Evolutionary conservation across 257 asterid species (phyloP), one percentile per base, ranked within the genome.

Genomic region (Asclepias syriaca): DNA sequence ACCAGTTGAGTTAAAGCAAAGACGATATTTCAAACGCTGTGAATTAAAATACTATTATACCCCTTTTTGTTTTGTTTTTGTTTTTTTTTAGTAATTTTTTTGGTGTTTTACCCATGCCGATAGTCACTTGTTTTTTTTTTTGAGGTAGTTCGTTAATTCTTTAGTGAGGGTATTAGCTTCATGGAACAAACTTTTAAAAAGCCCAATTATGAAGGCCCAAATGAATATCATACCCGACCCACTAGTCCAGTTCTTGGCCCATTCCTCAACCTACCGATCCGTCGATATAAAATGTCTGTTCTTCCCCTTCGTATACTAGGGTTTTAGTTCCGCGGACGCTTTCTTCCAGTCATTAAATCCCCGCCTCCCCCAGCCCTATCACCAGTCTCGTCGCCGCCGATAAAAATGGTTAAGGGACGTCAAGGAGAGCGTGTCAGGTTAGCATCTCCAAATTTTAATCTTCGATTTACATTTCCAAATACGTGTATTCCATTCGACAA

Each of bases 391-490:
- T 13, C 1, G 32, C 34, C 15, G 49, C 68, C 49, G 68, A 13
- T 29, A 49, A 78, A 83, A 80, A 87, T 87, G 87, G 93, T 84
- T 70, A 89, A 87, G 81, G 91, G 90, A 55, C 84, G 92, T 16
- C 89, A 87, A 78, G 96, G 96, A 48, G 96, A 89, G 55, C 90
- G 96, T 57, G 80, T 88, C 68, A 87, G 92, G 86, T 86, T 29
- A 7, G 24, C 18, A 19, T 19, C 75, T 71, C 21, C 46, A 68
- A 14, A 66, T 68, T 6, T 21, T 22, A 21, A 10, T 32, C 29
- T 16, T 19, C 45, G 32, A 3, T 22, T 3, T 43, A 6, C 19
- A 24, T 43, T 54, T 14, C 46, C 24, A 4, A n/a, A 70, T 24
- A 1, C 65, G 12, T 29, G n/a, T 27, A 4, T 58, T 12, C 19